Percentiles rank a stretch among this genome's conserved stretches.
Conservation (phyloP, 768 basidiomycete genomes). For the Leccinum broughii region DNA sequence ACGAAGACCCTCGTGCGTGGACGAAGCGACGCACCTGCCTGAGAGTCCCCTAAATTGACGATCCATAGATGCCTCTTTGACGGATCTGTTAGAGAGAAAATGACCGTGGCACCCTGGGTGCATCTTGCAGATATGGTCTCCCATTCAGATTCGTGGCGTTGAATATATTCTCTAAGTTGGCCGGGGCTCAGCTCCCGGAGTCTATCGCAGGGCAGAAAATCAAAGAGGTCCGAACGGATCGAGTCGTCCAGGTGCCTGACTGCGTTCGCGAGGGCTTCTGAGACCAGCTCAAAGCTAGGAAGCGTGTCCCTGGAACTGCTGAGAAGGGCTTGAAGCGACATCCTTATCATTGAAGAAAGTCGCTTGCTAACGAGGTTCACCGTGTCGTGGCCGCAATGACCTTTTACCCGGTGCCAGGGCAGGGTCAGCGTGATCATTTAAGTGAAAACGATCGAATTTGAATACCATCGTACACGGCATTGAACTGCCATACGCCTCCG, state of each 20-base stretch:
- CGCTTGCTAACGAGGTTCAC: slow-evolving; percentile 44
- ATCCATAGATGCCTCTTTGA: slow-evolving; percentile 33
- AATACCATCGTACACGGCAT: slow-evolving; percentile 48
- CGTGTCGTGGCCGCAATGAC: slow-evolving; percentile 49
- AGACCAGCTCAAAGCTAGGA: slow-evolving; percentile 36
- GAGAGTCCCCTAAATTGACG: slow-evolving; percentile 37
- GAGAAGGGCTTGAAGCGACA: slow-evolving; percentile 38
- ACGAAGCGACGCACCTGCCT: slow-evolving; percentile 28
- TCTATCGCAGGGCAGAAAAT: slow-evolving; percentile 42
- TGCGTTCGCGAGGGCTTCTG: slow-evolving; percentile 39
- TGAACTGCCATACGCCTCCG: slow-evolving; percentile 44
- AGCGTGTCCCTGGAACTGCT: slow-evolving; percentile 22
- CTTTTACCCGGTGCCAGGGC: slow-evolving; percentile 24
- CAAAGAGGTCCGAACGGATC: slow-evolving; percentile 44
- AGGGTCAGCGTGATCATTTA: slow-evolving; percentile 26
- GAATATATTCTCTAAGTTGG: slow-evolving; percentile 42
- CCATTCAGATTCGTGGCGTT: slow-evolving; percentile 38
- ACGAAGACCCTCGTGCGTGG: background rate
- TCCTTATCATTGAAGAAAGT: slow-evolving; percentile 43
- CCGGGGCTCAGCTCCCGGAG: slow-evolving; percentile 38
- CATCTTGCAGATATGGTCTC: slow-evolving; percentile 34
- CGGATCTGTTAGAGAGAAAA: slow-evolving; percentile 35
- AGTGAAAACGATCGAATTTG: background rate
- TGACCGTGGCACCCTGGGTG: slow-evolving; percentile 35
- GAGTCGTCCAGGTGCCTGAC: slow-evolving; percentile 43